Evolutionary conservation across 1,284 basidiomycete species (phyloP).

Genomic region (Cerioporus squamosus): DNA sequence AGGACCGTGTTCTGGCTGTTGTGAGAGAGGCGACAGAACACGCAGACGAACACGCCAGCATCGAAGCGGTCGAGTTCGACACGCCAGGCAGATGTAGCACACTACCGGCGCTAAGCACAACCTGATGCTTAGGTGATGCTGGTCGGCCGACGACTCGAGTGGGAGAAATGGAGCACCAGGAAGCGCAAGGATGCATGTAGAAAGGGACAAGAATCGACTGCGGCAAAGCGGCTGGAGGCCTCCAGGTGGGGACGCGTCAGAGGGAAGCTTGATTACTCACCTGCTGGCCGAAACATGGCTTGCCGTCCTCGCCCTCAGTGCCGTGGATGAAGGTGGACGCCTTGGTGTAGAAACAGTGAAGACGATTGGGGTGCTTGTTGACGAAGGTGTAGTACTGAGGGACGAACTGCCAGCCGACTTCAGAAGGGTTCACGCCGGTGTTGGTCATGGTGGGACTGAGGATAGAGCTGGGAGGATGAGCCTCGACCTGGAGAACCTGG

Average conservation of each 20-base stretch:
- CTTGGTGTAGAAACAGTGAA: conserved; percentile 99
- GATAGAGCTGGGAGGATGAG: conserved; percentile 14
- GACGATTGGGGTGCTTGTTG: conserved; percentile 94
- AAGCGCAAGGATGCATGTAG: too few relatives aligned
- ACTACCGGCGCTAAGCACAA: too few relatives aligned
- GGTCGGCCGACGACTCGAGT: too few relatives aligned
- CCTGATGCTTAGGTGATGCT: too few relatives aligned
- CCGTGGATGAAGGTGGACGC: conserved; percentile 96
- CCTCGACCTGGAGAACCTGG: conserved; percentile 19
- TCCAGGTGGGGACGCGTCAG: background rate
- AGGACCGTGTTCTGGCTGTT: too few relatives aligned
- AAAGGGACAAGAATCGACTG: too few relatives aligned
- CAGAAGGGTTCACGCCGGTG: conserved; percentile 73
- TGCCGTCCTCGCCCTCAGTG: conserved; percentile 91
- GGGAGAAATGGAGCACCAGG: too few relatives aligned
- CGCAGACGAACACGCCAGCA: too few relatives aligned
- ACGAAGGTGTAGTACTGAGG: conserved; percentile 98
- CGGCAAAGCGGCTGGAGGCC: background rate
- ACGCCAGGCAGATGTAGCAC: too few relatives aligned
- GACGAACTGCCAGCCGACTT: conserved; percentile 97
- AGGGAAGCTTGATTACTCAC: conserved; percentile 46
- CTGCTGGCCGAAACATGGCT: conserved; percentile 91
- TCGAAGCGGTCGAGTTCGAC: too few relatives aligned
- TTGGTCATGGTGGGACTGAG: conserved; percentile 40
- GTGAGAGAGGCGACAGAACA: too few relatives aligned